phyloP scores from a whole-genome alignment of 2,329 filamentous ascomycete species.

The Calonectria pseudoreteaudii region DNA sequence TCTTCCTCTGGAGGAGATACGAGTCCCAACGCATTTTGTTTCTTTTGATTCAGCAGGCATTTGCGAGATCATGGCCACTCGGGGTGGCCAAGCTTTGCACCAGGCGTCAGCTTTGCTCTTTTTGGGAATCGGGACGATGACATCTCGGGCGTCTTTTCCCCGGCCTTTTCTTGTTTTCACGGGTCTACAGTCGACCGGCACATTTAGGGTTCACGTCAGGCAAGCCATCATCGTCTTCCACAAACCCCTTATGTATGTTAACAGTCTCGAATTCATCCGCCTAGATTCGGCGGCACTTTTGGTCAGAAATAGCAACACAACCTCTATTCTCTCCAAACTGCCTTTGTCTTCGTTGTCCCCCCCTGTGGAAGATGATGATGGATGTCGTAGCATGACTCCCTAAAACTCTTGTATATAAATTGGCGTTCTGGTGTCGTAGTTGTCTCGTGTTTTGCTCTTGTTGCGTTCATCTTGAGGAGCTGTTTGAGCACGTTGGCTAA shows the following conservation, averaged over 20 bases:
- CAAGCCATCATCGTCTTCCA: conserved; percentile 80
- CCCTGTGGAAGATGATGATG: conserved; percentile 72
- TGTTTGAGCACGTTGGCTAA: conserved; percentile 53
- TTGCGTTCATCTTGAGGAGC: conserved; percentile 31
- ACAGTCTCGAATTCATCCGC: conserved; percentile 53
- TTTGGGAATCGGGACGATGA: conserved; percentile 41
- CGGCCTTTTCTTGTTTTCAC: conserved; percentile 28
- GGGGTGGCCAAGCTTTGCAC: conserved; percentile 44
- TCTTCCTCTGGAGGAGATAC: conserved; percentile 41
- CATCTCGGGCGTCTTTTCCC: conserved; percentile 29
- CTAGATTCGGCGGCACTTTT: conserved; percentile 48
- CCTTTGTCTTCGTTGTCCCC: conserved; percentile 48
- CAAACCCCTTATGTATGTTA: conserved; percentile 74
- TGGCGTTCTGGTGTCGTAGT: conserved; percentile 46
- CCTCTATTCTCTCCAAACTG: conserved; percentile 52
- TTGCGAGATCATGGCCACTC: conserved; percentile 44
- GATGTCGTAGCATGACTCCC: conserved; percentile 65
- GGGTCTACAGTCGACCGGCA: conserved; percentile 35
- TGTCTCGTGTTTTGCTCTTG: conserved; percentile 38
- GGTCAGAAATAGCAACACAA: conserved; percentile 57
- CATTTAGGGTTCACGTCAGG: conserved; percentile 58
- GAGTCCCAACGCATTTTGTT: conserved; percentile 41
- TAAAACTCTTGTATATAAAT: conserved; percentile 57
- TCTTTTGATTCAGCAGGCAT: conserved; percentile 48
- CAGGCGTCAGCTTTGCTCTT: conserved; percentile 47